A percentile compares a stretch with the other conserved stretches of the same genome.
These are phyloP conservation scores for Neurospora sp. DNA, from an alignment of 495 filamentous ascomycete genomes.

Conservation along the genomic window DNA sequence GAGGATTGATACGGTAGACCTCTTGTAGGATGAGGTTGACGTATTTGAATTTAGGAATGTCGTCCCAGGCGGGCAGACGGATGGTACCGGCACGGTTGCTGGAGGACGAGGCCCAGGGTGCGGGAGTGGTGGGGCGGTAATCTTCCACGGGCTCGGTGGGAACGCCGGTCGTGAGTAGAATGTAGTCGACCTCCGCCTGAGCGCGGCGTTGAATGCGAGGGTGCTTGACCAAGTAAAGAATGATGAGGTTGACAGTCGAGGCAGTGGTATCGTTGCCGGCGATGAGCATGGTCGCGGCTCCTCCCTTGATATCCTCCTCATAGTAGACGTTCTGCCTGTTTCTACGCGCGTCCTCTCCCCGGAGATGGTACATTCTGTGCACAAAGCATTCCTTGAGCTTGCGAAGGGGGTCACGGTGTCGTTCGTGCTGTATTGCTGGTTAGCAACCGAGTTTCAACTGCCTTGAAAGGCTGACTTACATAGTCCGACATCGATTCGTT, in stretches of 20 bases:
- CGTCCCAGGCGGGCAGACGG: conserved; percentile 40
- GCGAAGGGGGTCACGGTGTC: not conserved
- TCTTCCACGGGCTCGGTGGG: not conserved
- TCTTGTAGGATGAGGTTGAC: conserved; percentile 44
- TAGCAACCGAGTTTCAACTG: not conserved
- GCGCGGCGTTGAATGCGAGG: conserved; percentile 40
- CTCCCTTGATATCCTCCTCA: conserved; percentile 39
- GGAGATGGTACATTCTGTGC: not conserved
- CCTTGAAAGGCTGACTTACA: conserved; percentile 4
- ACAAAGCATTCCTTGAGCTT: not conserved
- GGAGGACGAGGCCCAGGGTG: not conserved
- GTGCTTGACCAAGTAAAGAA: conserved; percentile 34
- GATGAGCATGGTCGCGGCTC: conserved; percentile 39
- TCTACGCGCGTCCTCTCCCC: not conserved
- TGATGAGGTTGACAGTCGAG: conserved; percentile 28
- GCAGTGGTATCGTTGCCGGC: conserved; percentile 40
- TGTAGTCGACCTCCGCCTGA: conserved; percentile 48
- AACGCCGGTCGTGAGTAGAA: conserved; percentile 9
- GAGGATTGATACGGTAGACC: conserved; percentile 50
- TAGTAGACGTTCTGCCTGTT: conserved; percentile 25
- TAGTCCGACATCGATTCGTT: conserved; percentile 16
- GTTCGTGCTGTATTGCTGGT: not conserved
- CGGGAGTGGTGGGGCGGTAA: not conserved
- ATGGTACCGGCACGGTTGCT: conserved; percentile 24
- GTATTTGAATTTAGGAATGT: conserved; percentile 43